These are phyloP conservation scores for Apiospora pterosperma DNA, from an alignment of 2,329 filamentous ascomycete species.

Conservation along the genomic window DNA sequence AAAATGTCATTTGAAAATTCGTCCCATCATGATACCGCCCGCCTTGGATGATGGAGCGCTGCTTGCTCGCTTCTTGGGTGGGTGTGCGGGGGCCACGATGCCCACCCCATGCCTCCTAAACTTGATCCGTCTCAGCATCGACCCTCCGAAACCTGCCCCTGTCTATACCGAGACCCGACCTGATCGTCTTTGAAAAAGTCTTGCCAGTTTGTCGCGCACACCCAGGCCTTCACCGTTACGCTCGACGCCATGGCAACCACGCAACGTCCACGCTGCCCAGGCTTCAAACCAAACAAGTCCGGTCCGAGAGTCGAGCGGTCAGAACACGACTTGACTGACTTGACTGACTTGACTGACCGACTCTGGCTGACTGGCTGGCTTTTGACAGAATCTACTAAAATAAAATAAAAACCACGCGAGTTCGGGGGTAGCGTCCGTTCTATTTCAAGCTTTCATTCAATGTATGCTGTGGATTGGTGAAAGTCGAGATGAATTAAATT, in stretches of 20 bases:
- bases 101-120: conserved; percentile 15
- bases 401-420: no score
- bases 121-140: conserved; percentile 19
- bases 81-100: neutral
- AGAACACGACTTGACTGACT: no score
- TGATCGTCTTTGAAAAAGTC: conserved; percentile 13
- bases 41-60: neutral
- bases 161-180: conserved; percentile 22
- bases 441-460: neutral
- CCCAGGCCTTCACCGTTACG: conserved; percentile 2
- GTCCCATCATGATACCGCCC: neutral
- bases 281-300: no score
- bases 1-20: neutral
- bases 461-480: neutral
- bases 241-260: no score
- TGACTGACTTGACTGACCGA: no score
- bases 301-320: no score
- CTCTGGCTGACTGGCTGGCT: no score
- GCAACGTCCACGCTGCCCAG: no score
- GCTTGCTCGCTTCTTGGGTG: neutral
- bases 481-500: neutral
- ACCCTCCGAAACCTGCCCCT: conserved; percentile 21
- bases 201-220: conserved; percentile 13
- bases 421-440: neutral
- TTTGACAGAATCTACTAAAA: no score